phyloP scores from a whole-genome alignment of 140 eudicot species.

The Bidens hawaiensis region DNA sequence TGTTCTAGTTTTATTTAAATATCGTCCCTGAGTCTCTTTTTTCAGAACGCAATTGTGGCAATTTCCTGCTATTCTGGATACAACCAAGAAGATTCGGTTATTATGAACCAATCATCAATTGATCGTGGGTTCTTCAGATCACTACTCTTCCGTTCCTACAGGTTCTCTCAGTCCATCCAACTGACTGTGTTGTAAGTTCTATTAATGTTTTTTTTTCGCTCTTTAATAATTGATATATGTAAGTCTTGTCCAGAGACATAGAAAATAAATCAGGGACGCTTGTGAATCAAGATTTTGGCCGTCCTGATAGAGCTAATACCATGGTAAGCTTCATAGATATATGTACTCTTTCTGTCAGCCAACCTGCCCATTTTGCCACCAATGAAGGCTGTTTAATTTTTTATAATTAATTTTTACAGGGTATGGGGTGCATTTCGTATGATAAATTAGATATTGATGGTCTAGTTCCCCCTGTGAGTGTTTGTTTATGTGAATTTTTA shows the following conservation, averaged over 20 bases:
- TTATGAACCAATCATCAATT: constrained; percentile 92
- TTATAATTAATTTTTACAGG: constrained; percentile 30
- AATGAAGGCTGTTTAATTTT: too few species aligned
- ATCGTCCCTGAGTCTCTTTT: neutral
- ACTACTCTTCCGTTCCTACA: constrained; percentile 85
- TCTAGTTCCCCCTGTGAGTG: constrained; percentile 84
- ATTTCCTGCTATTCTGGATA: constrained; percentile 95
- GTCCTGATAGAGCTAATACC: constrained; percentile 79
- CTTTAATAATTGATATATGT: neutral
- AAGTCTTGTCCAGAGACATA: constrained; percentile 53
- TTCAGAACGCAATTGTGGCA: constrained; percentile 88
- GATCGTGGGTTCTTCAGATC: constrained; percentile 98
- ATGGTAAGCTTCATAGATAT: constrained; percentile 34
- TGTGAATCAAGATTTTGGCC: constrained; percentile 88
- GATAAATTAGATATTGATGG: constrained; percentile 95
- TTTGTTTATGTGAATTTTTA: neutral
- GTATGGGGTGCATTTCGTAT: constrained; percentile 91
- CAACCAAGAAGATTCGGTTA: constrained; percentile 98
- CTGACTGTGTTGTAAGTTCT: neutral
- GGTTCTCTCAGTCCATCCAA: constrained; percentile 21
- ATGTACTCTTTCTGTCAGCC: neutral
- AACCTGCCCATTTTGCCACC: neutral
- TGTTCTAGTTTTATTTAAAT: neutral
- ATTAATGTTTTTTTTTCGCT: neutral
- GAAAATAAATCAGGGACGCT: constrained; percentile 97